These are phyloP conservation scores for Hyaloscypha finlandica DNA, from an alignment of 495 filamentous ascomycete genomes.

Conservation along the genomic window DNA sequence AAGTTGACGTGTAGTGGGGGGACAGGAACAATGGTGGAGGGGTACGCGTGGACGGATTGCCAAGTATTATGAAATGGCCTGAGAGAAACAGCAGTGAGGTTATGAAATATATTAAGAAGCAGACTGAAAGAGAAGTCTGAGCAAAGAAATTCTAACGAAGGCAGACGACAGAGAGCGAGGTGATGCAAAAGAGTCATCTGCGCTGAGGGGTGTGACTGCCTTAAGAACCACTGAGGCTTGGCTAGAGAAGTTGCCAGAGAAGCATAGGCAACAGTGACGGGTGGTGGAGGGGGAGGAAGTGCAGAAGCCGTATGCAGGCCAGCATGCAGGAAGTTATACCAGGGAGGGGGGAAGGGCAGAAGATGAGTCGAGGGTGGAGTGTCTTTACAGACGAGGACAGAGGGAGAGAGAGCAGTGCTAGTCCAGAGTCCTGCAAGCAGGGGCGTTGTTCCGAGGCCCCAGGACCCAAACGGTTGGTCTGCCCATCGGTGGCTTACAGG, in stretches of 20 bases:
- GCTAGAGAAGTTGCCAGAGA: constrained; percentile 20
- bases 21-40: constrained; percentile 8
- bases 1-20: constrained; percentile 20
- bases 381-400: constrained; percentile 8
- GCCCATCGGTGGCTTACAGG: constrained; percentile 18
- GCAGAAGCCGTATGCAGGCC: constrained; percentile 29
- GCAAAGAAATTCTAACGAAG: constrained; percentile 29
- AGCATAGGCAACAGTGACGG: constrained; percentile 27
- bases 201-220: constrained; percentile 31
- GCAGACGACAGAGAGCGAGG: constrained; percentile 14
- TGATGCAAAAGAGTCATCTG: constrained; percentile 34
- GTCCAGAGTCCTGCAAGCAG: constrained; percentile 21
- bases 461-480: constrained; percentile 25
- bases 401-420: constrained; percentile 15
- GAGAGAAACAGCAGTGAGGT: constrained; percentile 9
- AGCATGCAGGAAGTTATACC: constrained; percentile 25
- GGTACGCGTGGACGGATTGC: constrained; percentile 14
- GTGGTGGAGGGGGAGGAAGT: constrained; percentile 21
- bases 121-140: constrained; percentile 33
- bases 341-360: constrained; percentile 15
- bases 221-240: constrained; percentile 28
- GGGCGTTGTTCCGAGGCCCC: constrained; percentile 13
- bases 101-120: constrained; percentile 34
- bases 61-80: constrained; percentile 14
- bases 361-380: constrained; percentile 28